Evolutionary conservation across 805 yeast species (phyloP).

Genomic region (Blastobotrys muscicola): DNA sequence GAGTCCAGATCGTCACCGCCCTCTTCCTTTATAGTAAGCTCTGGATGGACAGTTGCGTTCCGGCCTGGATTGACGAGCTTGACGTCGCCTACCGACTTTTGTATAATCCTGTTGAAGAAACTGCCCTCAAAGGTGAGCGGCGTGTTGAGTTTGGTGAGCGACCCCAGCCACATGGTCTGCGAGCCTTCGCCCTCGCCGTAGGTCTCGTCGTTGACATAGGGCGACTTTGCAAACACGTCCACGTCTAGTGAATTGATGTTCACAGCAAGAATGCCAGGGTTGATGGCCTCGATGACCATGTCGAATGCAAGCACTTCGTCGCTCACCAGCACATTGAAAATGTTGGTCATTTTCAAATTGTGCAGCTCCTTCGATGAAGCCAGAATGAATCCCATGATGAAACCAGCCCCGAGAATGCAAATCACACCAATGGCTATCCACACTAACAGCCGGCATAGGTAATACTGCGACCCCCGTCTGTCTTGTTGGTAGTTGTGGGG

Average conservation of each 20-base stretch:
- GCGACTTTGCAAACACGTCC: constrained; percentile 59
- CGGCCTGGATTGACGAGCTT: constrained; percentile 67
- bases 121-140: constrained; percentile 72
- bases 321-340: constrained; percentile 66
- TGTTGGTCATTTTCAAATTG: constrained; percentile 48
- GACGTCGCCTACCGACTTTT: constrained; percentile 56
- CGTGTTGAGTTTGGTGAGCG: constrained; percentile 54
- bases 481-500: constrained; percentile 37
- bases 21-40: background rate
- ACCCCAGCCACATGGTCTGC: constrained; percentile 64
- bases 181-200: constrained; percentile 14
- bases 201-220: constrained; percentile 14
- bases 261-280: constrained; percentile 77
- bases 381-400: constrained; percentile 70
- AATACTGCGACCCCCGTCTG: constrained; percentile 10
- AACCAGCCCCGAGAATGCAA: constrained; percentile 42
- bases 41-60: constrained; percentile 20
- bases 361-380: constrained; percentile 82
- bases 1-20: constrained; percentile 17
- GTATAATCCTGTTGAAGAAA: constrained; percentile 52
- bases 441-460: constrained; percentile 23
- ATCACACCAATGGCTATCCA: constrained; percentile 25
- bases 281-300: constrained; percentile 65
- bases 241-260: constrained; percentile 56
- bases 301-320: constrained; percentile 80